Conservation (phyloP, 805 yeast genomes). For the Candida nemodendra region DNA sequence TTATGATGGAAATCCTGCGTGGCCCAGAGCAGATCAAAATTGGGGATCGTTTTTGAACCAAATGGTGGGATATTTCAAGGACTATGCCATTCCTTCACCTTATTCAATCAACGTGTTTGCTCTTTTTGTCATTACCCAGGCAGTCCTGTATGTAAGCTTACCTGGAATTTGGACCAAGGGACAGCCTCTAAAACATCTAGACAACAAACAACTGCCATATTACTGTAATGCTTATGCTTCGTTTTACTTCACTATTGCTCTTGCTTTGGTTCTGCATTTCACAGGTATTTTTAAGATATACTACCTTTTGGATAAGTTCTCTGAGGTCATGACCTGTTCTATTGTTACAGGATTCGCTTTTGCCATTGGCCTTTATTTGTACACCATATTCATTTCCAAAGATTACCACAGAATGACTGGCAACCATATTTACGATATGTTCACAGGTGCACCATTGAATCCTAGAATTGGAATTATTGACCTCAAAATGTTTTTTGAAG, state of each 20-base stretch:
- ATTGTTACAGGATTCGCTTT: conserved; percentile 73
- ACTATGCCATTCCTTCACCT: conserved; percentile 57
- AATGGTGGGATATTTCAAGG: conserved; percentile 44
- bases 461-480: conserved; percentile 93
- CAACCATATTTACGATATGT: conserved; percentile 82
- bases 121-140: conserved; percentile 67
- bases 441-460: conserved; percentile 97
- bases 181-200: conserved; percentile 81
- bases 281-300: conserved; percentile 73
- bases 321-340: conserved; percentile 90
- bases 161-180: conserved; percentile 97
- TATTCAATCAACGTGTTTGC: conserved; percentile 71
- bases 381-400: conserved; percentile 60
- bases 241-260: conserved; percentile 63
- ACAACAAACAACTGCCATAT: conserved; percentile 81
- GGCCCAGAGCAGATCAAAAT: conserved; percentile 57
- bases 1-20: conserved; percentile 70
- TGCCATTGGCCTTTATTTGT: conserved; percentile 67
- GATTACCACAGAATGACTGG: conserved; percentile 93
- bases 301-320: conserved; percentile 76
- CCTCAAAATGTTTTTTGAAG: conserved; percentile 96
- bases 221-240: conserved; percentile 90
- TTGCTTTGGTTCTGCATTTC: conserved; percentile 64
- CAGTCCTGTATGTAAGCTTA: conserved; percentile 69
- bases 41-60: conserved; percentile 49